Conservation (phyloP, 2,329 filamentous ascomycete species). For the Epicoccum nigrum region DNA sequence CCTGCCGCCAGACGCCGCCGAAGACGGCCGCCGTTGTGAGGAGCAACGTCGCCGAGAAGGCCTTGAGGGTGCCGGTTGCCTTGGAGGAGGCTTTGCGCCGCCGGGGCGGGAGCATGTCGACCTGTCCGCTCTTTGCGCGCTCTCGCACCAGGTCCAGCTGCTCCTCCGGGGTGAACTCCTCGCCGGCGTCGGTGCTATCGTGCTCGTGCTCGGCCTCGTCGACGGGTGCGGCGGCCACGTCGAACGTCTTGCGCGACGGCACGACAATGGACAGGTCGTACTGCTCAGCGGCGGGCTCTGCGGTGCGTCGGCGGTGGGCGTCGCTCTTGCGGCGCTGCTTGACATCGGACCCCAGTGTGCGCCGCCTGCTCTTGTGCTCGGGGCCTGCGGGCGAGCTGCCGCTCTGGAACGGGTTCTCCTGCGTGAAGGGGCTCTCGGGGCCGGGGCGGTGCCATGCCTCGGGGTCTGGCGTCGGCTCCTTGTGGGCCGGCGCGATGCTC, state of each 20-base stretch:
- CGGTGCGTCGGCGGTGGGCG: slow-evolving; percentile 51
- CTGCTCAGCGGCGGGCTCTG: slow-evolving; percentile 50
- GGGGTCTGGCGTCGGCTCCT: slow-evolving; percentile 57
- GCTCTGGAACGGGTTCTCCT: slow-evolving; percentile 93
- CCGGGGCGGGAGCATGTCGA: slow-evolving; percentile 54
- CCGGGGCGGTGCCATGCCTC: slow-evolving; percentile 51
- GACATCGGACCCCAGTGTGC: slow-evolving; percentile 54
- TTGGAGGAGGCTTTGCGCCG: slow-evolving; percentile 42
- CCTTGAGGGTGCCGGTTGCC: slow-evolving; percentile 60
- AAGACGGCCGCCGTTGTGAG: slow-evolving; percentile 74
- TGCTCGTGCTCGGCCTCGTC: slow-evolving; percentile 38
- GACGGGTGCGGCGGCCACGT: slow-evolving; percentile 59
- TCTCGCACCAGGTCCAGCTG: slow-evolving; percentile 77
- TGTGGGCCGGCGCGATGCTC: slow-evolving; percentile 49
- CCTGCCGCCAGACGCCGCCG: slow-evolving; percentile 84
- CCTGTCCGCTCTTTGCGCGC: slow-evolving; percentile 62
- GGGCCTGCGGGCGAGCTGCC: slow-evolving; percentile 69
- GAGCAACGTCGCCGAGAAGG: slow-evolving; percentile 74
- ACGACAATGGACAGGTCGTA: slow-evolving; percentile 61
- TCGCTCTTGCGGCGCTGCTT: slow-evolving; percentile 53
- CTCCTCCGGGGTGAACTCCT: slow-evolving; percentile 94
- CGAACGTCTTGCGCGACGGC: slow-evolving; percentile 64
- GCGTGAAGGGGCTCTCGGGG: slow-evolving; percentile 74
- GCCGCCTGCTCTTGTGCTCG: slow-evolving; percentile 56
- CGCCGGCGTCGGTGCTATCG: slow-evolving; percentile 69